These are phyloP conservation scores for Endocalyx cinctus DNA, from an alignment of 2,329 filamentous ascomycete species.

Conservation along the genomic window DNA sequence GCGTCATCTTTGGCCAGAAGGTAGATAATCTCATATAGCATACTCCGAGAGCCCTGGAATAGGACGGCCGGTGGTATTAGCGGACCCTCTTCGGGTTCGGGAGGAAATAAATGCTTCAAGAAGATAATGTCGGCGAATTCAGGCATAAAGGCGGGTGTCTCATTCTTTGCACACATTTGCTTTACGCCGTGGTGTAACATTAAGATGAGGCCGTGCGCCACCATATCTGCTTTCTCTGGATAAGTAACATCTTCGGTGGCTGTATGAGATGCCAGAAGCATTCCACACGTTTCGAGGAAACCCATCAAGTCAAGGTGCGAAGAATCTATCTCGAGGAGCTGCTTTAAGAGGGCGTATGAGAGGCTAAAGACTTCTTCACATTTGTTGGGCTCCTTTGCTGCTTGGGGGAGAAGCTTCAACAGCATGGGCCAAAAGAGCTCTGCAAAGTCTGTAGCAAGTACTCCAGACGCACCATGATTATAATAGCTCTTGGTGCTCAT, in stretches of 20 bases:
- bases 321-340: constrained; percentile 21
- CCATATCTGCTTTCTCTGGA: constrained; percentile 30
- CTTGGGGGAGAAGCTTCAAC: constrained; percentile 31
- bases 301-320: constrained; percentile 15
- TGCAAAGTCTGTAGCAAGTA: constrained; percentile 34
- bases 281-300: constrained; percentile 19
- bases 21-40: constrained; percentile 58
- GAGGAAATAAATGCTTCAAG: constrained; percentile 62
- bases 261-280: constrained; percentile 20
- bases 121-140: constrained; percentile 48
- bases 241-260: constrained; percentile 32
- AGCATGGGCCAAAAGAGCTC: constrained; percentile 44
- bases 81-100: constrained; percentile 26
- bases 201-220: constrained; percentile 31
- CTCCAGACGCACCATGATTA: constrained; percentile 18
- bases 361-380: constrained; percentile 38
- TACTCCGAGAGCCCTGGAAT: constrained; percentile 49
- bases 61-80: constrained; percentile 41
- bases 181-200: constrained; percentile 28
- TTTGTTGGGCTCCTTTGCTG: constrained; percentile 24
- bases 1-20: constrained; percentile 48
- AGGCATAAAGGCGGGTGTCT: constrained; percentile 12
- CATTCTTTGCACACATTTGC: constrained; percentile 19
- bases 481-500: constrained; percentile 21
- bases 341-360: constrained; percentile 20